Base-by-base conservation (phyloP, 495 filamentous ascomycete genomes). In the Amniculicola lignicola region DNA sequence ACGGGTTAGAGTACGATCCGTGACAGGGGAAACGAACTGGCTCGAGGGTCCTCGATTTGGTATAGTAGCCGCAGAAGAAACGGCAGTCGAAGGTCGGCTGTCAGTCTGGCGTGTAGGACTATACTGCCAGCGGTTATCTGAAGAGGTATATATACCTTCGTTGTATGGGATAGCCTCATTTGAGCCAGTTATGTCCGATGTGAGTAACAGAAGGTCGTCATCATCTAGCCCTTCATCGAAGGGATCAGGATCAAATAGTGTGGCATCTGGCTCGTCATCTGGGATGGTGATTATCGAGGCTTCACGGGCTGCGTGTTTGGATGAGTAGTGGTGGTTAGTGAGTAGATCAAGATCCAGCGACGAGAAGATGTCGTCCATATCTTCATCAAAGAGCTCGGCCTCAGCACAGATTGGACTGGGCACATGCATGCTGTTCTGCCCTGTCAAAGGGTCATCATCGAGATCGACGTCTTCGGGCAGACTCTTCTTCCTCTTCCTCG, bases 1-100 rank as follows among this genome's bases (percentile, higher is more conserved):
- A 46, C 12, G 5, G 7, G 27, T 31, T 16, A 7, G 22, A 2
- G 23, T 46, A 22, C 18, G 22, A 29, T 11, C 22, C 14, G 11
- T 56, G 14, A 48, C 9, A 29, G 45, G 54, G 11, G 54, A 51
- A 1, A 43, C 22, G 38, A 51, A 57, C 21, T 57, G 35, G 27
- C 36, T 27, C 3, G 25, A 31, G 22, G 16, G 50, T 14, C 36
- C 15, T 35, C 15, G 27, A 28, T n/a, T n/a, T n/a, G n/a, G n/a
- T n/a, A n/a, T n/a, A n/a, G n/a, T n/a, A n/a, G n/a, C n/a, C n/a
- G n/a, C n/a, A n/a, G n/a, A n/a, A n/a, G n/a, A n/a, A n/a, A n/a
- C n/a, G n/a, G n/a, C n/a, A n/a, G n/a, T n/a, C n/a, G n/a, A n/a
- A n/a, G n/a, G n/a, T n/a, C n/a, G n/a, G n/a, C n/a, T n/a, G n/a